Evolutionary conservation across 257 asterid genomes (phyloP), one percentile per base, ranked within the genome.

Genomic region (Pogostemon cablin): DNA sequence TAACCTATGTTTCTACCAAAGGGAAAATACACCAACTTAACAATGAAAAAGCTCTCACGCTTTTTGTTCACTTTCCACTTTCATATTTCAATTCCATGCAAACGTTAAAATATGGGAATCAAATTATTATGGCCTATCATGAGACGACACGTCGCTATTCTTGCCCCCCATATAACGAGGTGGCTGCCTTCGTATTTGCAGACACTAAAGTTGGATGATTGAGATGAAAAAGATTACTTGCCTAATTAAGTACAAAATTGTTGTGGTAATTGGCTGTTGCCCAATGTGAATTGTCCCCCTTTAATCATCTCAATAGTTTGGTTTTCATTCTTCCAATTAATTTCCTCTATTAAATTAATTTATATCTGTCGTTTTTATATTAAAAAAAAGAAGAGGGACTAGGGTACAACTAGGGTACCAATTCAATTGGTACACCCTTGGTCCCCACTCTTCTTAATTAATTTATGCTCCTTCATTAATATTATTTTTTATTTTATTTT

Each of bases 191-290:
- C 40, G 42, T 46, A 41, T 61, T 70, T 72, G 65, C 63, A 75
- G 85, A 83, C 91, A 85, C 3, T 59, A 74, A 77, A 73, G 75
- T 65, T 0, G 43, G 66, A 58, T 72, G n/a, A 65, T 63, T 72
- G 62, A 25, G 39, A 72, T 38, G 1, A 35, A 7, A 5, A 0
- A 1, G 3, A 44, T 50, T 9, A 39, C 6, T 76, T 77, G 72
- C 62, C 54, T 74, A 25, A 56, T 42, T 69, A 35, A 57, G 7
- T 5, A 11, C 43, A 62, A 60, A 65, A 37, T 11, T 53, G 74
- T 12, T 4, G 7, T 69, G 68, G 62, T 53, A 10, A 57, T 52
- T 67, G 41, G 54, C 56, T 9, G 49, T 68, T 73, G 40, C 67
- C 67, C 57, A 11, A 25, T 41, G 44, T 61, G 25, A 50, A 48